A percentile compares a stretch with the other conserved stretches of the same genome.
phyloP scores from a whole-genome alignment of 768 basidiomycete genomes.

The Amanita rimosa region DNA sequence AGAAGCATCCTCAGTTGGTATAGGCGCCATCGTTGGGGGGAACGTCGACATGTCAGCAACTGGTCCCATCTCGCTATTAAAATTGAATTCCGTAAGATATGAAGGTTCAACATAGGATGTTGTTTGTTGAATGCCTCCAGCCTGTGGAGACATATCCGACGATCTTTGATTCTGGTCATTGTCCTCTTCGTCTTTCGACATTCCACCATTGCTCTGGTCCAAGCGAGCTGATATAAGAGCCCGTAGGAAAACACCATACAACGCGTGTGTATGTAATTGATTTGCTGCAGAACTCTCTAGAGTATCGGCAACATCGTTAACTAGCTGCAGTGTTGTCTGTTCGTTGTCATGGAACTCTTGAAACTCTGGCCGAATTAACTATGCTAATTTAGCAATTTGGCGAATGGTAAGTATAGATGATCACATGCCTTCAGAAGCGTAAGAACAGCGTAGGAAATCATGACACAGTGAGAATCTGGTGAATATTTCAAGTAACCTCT shows the following conservation, averaged over 20 bases:
- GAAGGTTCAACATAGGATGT: conserved; percentile 8
- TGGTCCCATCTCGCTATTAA: conserved; percentile 78
- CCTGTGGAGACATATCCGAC: conserved; percentile 14
- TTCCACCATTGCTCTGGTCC: conserved; percentile 12
- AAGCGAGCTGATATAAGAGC: conserved; percentile 56
- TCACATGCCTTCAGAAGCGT: conserved; percentile 77
- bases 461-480: conserved; percentile 87
- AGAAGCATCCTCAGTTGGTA: conserved; percentile 27
- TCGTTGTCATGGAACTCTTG: conserved; percentile 66
- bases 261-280: conserved; percentile 76
- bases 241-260: conserved; percentile 78
- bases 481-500: conserved; percentile 71
- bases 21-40: conserved; percentile 76
- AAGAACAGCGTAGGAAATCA: conserved; percentile 85
- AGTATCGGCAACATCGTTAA: conserved; percentile 71
- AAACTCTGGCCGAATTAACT: conserved; percentile 83
- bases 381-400: conserved; percentile 5
- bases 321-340: conserved; percentile 54
- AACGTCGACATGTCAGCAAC: conserved; percentile 74
- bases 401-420: not conserved
- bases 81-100: conserved; percentile 48
- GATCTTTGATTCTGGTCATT: not conserved
- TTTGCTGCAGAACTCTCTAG: conserved; percentile 73
- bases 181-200: conserved; percentile 2
- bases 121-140: not conserved